A percentile compares a stretch with the other conserved stretches of the same genome.
phyloP scores from a whole-genome alignment of 2,329 filamentous ascomycete species.

The Xylariales sp. region DNA sequence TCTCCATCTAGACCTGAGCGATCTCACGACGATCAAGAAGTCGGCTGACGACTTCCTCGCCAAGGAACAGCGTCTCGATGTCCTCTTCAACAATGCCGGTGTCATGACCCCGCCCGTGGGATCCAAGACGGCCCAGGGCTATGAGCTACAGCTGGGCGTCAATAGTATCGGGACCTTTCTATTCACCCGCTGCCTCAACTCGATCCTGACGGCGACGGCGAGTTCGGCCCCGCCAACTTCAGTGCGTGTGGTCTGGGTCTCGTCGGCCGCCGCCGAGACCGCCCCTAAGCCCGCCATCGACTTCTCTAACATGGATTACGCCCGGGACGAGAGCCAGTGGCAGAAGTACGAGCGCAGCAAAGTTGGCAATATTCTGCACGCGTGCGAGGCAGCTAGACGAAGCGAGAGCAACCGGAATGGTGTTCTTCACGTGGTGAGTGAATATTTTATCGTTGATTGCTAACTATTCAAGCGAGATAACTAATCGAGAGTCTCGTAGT shows the following conservation, averaged over 20 bases:
- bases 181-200: slow-evolving; percentile 46
- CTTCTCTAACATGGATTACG: slow-evolving; percentile 42
- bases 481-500: slow-evolving; percentile 5
- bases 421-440: slow-evolving; percentile 25
- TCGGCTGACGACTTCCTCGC: slow-evolving; percentile 52
- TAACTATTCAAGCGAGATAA: neutral
- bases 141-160: slow-evolving; percentile 48
- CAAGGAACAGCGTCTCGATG: slow-evolving; percentile 42
- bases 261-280: slow-evolving; percentile 39
- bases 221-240: neutral
- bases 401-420: slow-evolving; percentile 12
- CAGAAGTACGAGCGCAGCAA: slow-evolving; percentile 28
- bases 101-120: slow-evolving; percentile 45
- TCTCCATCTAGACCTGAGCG: slow-evolving; percentile 54
- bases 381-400: slow-evolving; percentile 21
- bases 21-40: slow-evolving; percentile 54
- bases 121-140: slow-evolving; percentile 49
- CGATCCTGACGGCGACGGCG: slow-evolving; percentile 40
- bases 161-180: slow-evolving; percentile 48
- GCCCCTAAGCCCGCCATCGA: slow-evolving; percentile 38
- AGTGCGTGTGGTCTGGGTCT: slow-evolving; percentile 48
- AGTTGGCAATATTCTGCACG: slow-evolving; percentile 11
- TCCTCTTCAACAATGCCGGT: slow-evolving; percentile 55
- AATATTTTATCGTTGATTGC: neutral
- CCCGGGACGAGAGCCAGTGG: slow-evolving; percentile 22